Percentiles rank a stretch among this genome's conserved stretches.
Conservation (phyloP, 257 asterid genomes). For the Orobanche coerulescens region DNA sequence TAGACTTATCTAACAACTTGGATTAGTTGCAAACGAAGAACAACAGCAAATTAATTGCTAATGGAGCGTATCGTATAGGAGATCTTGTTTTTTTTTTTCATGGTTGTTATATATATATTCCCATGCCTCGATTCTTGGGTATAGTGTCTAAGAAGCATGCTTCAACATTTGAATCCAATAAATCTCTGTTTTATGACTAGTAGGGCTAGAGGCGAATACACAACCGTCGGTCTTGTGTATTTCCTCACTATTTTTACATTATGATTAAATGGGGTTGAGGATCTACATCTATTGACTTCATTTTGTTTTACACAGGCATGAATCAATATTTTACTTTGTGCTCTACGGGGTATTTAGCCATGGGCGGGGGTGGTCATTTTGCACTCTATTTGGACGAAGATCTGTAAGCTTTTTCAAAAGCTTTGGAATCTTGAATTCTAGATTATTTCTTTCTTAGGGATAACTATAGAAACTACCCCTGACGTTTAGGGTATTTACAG, state of each 20-base stretch:
- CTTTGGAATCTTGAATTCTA: not conserved
- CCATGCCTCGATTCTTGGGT: not conserved
- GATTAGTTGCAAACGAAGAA: no score
- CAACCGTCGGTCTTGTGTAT: no score
- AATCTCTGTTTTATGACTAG: not conserved
- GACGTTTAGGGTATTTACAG: no score
- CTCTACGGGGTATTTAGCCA: slow-evolving; percentile 65
- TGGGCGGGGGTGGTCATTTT: slow-evolving; percentile 94
- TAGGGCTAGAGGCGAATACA: not conserved
- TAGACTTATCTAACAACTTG: no score
- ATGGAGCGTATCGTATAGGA: no score
- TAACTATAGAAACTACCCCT: no score
- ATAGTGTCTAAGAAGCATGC: not conserved
- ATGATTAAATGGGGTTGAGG: not conserved
- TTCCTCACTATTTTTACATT: not conserved
- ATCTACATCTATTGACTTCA: not conserved
- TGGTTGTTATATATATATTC: no score
- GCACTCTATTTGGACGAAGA: slow-evolving; percentile 86
- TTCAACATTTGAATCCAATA: not conserved
- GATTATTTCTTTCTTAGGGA: not conserved
- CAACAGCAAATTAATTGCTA: no score
- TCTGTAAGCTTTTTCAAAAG: slow-evolving; percentile 49
- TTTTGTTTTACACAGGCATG: slow-evolving; percentile 44
- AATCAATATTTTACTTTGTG: slow-evolving; percentile 84
- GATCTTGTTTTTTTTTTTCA: no score